Evolutionary conservation across 371 early-diverging fungal species (phyloP).

Genomic region (Amoeboaphelidium protococcarum): DNA sequence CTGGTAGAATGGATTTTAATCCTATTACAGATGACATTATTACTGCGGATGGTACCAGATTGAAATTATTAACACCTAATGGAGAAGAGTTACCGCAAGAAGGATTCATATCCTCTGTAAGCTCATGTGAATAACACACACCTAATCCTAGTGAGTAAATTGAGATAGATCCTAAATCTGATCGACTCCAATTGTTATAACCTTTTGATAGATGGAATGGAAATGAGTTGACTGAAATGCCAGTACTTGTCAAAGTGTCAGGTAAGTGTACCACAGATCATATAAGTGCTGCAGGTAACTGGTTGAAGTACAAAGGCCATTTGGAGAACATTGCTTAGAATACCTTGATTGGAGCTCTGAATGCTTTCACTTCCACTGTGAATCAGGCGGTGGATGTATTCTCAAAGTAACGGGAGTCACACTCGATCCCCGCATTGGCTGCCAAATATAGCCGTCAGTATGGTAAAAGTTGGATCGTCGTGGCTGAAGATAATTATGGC

Average conservation of each 20-base stretch:
- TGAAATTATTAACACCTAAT: constrained; percentile 45
- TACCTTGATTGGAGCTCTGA: constrained; percentile 7
- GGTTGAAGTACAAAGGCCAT: constrained; percentile 27
- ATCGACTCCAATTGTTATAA: constrained; percentile 62
- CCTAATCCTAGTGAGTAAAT: constrained; percentile 17
- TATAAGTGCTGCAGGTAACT: constrained; percentile 28
- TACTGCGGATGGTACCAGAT: constrained; percentile 43
- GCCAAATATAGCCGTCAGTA: not conserved
- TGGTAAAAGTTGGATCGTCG: not conserved
- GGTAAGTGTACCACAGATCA: constrained; percentile 95
- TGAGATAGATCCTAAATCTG: constrained; percentile 38
- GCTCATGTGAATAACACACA: constrained; percentile 27
- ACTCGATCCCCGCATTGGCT: not conserved
- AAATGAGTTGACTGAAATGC: constrained; percentile 40
- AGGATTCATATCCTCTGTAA: constrained; percentile 42
- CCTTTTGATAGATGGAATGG: constrained; percentile 78
- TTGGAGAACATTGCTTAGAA: constrained; percentile 24
- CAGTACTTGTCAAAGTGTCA: constrained; percentile 70
- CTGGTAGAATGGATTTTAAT: constrained; percentile 61
- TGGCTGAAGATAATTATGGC: constrained; percentile 69
- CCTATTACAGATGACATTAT: constrained; percentile 51
- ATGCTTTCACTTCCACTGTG: not conserved
- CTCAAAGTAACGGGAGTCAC: not conserved
- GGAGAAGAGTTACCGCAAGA: constrained; percentile 55
- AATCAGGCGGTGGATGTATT: not conserved